Evolutionary conservation across 2,329 filamentous ascomycete genomes (phyloP).

Genomic region (Hypoxylon sp.): DNA sequence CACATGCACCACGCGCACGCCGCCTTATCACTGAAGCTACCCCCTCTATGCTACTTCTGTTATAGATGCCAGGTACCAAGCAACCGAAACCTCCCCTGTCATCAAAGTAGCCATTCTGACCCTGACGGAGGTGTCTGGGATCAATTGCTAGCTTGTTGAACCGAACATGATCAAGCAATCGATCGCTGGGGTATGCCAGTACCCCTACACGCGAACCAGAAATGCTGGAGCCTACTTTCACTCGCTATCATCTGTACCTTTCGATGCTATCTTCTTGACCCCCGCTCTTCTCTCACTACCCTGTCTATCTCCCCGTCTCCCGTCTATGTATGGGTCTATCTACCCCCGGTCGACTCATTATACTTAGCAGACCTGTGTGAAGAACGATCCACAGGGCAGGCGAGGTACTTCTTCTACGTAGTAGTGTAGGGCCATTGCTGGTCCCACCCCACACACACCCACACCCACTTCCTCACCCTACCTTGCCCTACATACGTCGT

Average conservation of each 20-base stretch:
- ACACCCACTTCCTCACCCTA: constrained; percentile 36
- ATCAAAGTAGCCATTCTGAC: constrained; percentile 28
- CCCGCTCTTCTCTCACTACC: constrained; percentile 37
- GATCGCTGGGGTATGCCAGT: constrained; percentile 44
- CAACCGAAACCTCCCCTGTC: constrained; percentile 39
- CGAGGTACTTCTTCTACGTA: constrained; percentile 38
- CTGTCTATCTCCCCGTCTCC: constrained; percentile 40
- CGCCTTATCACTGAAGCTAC: constrained; percentile 35
- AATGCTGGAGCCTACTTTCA: constrained; percentile 19
- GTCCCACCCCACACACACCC: constrained; percentile 39
- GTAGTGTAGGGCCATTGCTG: constrained; percentile 36
- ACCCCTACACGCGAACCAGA: constrained; percentile 28
- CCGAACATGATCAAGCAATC: constrained; percentile 43
- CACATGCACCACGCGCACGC: constrained; percentile 31
- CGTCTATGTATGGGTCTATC: constrained; percentile 40
- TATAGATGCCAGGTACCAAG: constrained; percentile 45
- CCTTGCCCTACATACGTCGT: constrained; percentile 40
- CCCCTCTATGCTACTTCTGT: constrained; percentile 38
- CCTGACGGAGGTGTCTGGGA: constrained; percentile 36
- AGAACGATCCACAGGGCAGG: constrained; percentile 49
- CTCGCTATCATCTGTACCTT: constrained; percentile 36
- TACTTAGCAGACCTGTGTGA: constrained; percentile 29
- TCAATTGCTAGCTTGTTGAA: constrained; percentile 45
- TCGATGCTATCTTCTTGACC: constrained; percentile 37
- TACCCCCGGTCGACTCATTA: constrained; percentile 39